Conservation (phyloP, 805 yeast genomes). For the Lipomyces yamadae region DNA sequence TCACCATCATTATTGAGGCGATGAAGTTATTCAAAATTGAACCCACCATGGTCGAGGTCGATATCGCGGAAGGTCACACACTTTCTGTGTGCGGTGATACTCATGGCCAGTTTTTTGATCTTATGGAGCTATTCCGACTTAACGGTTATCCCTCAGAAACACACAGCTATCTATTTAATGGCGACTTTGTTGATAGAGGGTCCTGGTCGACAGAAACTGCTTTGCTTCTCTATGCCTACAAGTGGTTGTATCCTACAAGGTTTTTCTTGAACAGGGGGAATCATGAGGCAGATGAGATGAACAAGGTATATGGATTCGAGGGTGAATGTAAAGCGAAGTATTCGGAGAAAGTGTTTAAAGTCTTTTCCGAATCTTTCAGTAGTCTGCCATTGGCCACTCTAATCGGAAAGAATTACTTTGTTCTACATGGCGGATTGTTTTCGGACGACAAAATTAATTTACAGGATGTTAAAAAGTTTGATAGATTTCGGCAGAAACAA, state of each 20-base stretch:
- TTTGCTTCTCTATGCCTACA: conserved; percentile 72
- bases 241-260: conserved; percentile 71
- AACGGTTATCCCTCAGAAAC: conserved; percentile 71
- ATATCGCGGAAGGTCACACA: conserved; percentile 47
- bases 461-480: conserved; percentile 71
- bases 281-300: conserved; percentile 97
- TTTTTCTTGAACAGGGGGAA: conserved; percentile 89
- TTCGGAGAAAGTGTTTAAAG: conserved; percentile 73
- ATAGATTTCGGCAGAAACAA: conserved; percentile 67
- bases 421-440: conserved; percentile 95
- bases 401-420: conserved; percentile 76
- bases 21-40: conserved; percentile 67
- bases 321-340: conserved; percentile 95
- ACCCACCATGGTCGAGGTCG: conserved; percentile 75
- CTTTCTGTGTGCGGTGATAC: conserved; percentile 96
- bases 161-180: conserved; percentile 87
- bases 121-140: conserved; percentile 72
- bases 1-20: conserved; percentile 77
- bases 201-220: conserved; percentile 99
- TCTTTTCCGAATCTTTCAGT: conserved; percentile 85
- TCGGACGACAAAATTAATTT: conserved; percentile 73
- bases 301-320: conserved; percentile 92
- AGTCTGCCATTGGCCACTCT: conserved; percentile 84
- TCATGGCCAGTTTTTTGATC: conserved; percentile 94
- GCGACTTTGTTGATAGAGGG: conserved; percentile 97